Base-by-base conservation (phyloP, 257 asterid genomes). In the Paulownia fortunei region DNA sequence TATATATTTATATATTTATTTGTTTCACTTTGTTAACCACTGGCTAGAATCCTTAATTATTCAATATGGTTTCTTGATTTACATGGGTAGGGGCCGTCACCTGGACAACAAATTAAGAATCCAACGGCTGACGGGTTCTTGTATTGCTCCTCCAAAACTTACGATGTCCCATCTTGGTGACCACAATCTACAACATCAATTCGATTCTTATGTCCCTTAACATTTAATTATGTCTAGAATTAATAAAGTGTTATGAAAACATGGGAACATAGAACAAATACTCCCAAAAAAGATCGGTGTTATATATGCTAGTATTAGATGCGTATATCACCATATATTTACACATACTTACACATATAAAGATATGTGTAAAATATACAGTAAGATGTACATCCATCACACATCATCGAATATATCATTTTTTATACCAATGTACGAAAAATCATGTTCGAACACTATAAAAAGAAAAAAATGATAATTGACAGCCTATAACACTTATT, bases 41-140 rank as follows among this genome's bases (percentile, higher is more conserved):
- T 62, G 67, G 8, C 46, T 27, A 27, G 9, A n/a, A 15, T 37
- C 56, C 27, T 32, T 34, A 34, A 34, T 27, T 56, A 51, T 39
- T 58, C 32, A 56, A 55, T 72, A 2, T 5, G 65, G 66, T 27
- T 32, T 32, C 30, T 63, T 73, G 18, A 42, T 30, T 11, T 32
- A 9, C 1, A 0, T 5, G 46, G 47, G 80, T 65, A 56, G 76
- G 76, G 81, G 70, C 69, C 80, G 69, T 72, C 72, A 69, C 46
- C 16, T 44, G 24, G 64, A 59, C 76, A 63, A 1, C 16, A 56
- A 55, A 56, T 72, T 41, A 55, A 44, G 6, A 24, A 15, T 70
- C 30, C 44, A 70, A 67, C 12, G 8, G 30, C 49, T 34, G 21
- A 71, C 27, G 11, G 19, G 62, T 15, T 49, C 46, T 47, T 27